Percentiles rank a stretch among this genome's conserved stretches.
phyloP scores from a whole-genome alignment of 345 rosid genomes.

The Abelmoschus esculentus region DNA sequence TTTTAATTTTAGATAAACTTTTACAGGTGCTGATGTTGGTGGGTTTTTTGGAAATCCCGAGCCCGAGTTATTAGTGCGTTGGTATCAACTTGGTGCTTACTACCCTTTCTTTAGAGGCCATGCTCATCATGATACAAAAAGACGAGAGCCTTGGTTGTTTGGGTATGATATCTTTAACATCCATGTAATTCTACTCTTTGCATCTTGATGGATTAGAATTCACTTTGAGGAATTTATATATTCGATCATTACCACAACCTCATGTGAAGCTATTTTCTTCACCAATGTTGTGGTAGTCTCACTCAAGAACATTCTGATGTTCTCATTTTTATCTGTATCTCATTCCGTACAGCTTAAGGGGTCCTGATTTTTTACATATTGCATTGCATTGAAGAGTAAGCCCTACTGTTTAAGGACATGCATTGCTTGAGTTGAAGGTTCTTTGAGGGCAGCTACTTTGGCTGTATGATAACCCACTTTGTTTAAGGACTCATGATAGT shows the following conservation, averaged over 20 bases:
- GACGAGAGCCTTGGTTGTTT: conserved; percentile 98
- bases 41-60: conserved; percentile 98
- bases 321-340: not conserved
- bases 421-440: not conserved
- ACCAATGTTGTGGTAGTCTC: not conserved
- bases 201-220: conserved; percentile 1
- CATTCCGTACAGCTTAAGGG: not conserved
- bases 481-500: not conserved
- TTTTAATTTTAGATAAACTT: conserved; percentile 6
- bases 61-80: conserved; percentile 81
- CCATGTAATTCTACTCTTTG: not conserved
- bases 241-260: not conserved
- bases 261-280: not conserved
- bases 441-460: not conserved
- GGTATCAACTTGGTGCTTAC: conserved; percentile 99
- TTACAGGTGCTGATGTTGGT: conserved; percentile 92
- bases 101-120: conserved; percentile 98
- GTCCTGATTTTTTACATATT: not conserved
- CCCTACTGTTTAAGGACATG: not conserved
- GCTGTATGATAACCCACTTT: not conserved
- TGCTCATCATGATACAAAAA: conserved; percentile 95
- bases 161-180: conserved; percentile 46
- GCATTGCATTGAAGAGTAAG: not conserved
- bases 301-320: not conserved
- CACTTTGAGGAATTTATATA: not conserved